Evolutionary conservation across 1,284 basidiomycete genomes (phyloP).

Genomic region (Pholiota adiposa): DNA sequence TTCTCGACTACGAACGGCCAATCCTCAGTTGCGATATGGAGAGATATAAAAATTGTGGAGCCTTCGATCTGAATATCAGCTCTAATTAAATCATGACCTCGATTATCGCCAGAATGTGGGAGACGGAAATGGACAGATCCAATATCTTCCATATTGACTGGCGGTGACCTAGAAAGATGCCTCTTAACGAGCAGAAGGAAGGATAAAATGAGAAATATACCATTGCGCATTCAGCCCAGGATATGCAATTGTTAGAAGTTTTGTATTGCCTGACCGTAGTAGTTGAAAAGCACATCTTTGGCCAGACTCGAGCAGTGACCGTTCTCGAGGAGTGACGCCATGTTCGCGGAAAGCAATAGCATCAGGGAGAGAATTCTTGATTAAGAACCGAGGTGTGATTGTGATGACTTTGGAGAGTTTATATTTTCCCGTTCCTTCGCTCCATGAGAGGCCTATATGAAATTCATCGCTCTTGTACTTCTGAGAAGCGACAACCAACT

Average conservation of each 20-base stretch:
- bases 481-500: constrained; percentile 76
- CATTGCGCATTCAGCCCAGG: constrained; percentile 87
- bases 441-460: constrained; percentile 91
- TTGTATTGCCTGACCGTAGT: constrained; percentile 69
- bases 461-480: constrained; percentile 78
- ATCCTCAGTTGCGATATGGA: constrained; percentile 69
- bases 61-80: constrained; percentile 87
- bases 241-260: constrained; percentile 83
- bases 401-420: constrained; percentile 96
- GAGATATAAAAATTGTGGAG: constrained; percentile 87
- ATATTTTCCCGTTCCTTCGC: constrained; percentile 95
- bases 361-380: constrained; percentile 82
- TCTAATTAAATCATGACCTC: constrained; percentile 67
- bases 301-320: constrained; percentile 68
- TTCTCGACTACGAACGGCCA: constrained; percentile 97
- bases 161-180: constrained; percentile 74
- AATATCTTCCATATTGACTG: constrained; percentile 93
- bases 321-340: constrained; percentile 71
- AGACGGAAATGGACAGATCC: constrained; percentile 85
- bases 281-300: constrained; percentile 76
- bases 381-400: constrained; percentile 87
- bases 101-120: constrained; percentile 40
- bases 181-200: neutral
- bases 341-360: constrained; percentile 87
- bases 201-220: constrained; percentile 46